Evolutionary conservation across 352 stramenopile species (phyloP), one percentile per base, ranked within the genome.

Genomic region (Ophiocytium majus): DNA sequence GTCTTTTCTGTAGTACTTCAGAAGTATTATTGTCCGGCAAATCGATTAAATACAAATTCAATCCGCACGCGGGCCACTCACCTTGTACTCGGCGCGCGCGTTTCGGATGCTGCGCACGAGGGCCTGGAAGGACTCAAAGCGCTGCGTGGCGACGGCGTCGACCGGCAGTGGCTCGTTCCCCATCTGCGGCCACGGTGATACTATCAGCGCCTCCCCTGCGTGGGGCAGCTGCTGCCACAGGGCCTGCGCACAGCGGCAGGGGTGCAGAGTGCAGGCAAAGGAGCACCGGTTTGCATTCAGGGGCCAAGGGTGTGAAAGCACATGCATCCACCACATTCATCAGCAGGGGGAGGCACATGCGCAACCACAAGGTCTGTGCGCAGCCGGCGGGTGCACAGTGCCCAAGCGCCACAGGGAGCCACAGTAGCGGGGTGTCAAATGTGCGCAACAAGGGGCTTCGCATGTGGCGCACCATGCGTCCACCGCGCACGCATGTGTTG

Each of bases 21-120:
- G n/a, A n/a, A 23, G n/a, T n/a, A 66, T 66, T 66, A 31, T 71
- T 28, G 57, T 71, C 57, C 31, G 23, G 9, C 0, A 71, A 71
- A 71, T 71, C 0, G 23, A 71, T 31, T 23, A 71, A 28, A 71
- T 23, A 31, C 57, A 71, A 23, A 23, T 28, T 28, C 1, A 23
- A 71, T 10, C 1, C 57, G n/a, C 57, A 71, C 1, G 57, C 19
- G 5, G 31, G 64, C 31, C 0, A 78, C 31, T 17, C 0, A 78
- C 92, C 85, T 95, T 94, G 88, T 95, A 95, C 88, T 96, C 92
- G 34, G 92, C 91, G 32, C 93, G 87, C 28, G 92, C 92, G 86
- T 96, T 96, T 23, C 93, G 88, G 76, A 96, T 93, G 35, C 90
- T 93, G 76, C 92, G 87, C 17, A 93, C 93, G 1, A 95, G 84